Conservation (phyloP, 441 rosid genomes). For the Daphne laureola region DNA sequence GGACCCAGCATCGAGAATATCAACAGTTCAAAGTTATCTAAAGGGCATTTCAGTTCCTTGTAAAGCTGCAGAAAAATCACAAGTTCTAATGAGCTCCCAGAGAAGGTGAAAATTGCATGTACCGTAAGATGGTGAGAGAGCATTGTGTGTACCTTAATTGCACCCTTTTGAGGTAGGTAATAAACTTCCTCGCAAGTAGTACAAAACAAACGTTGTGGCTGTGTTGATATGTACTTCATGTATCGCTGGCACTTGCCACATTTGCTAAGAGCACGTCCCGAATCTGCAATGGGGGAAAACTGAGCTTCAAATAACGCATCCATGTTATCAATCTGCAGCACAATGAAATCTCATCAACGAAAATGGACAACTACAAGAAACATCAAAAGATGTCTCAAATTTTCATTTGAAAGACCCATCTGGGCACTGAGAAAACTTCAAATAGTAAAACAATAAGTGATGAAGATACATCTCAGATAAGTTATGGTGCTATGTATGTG, state of each 20-base stretch:
- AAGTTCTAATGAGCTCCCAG: no score
- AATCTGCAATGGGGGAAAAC: conserved; percentile 75
- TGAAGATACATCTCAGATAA: no score
- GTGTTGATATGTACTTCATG: conserved; percentile 80
- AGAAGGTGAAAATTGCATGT: no score
- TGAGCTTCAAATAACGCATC: conserved; percentile 90
- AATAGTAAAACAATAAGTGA: background rate
- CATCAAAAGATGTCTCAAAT: background rate
- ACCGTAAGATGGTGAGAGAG: no score
- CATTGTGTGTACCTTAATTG: conserved; percentile 53
- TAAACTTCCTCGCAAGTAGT: conserved; percentile 91
- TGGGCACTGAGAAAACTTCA: background rate
- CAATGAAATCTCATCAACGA: conserved; percentile 9
- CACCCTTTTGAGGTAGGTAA: conserved; percentile 85
- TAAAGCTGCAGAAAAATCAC: conserved; percentile 49
- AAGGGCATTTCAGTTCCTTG: conserved; percentile 86
- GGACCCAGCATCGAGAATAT: conserved; percentile 82
- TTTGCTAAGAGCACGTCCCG: conserved; percentile 82
- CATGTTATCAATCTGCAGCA: conserved; percentile 74
- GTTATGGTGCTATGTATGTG: background rate
- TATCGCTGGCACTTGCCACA: conserved; percentile 93
- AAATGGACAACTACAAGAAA: background rate
- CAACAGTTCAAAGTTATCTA: conserved; percentile 87
- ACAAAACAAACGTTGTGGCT: conserved; percentile 77
- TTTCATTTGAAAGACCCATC: background rate